phyloP scores from a whole-genome alignment of 257 asterid genomes.

The Buddleja alternifolia region DNA sequence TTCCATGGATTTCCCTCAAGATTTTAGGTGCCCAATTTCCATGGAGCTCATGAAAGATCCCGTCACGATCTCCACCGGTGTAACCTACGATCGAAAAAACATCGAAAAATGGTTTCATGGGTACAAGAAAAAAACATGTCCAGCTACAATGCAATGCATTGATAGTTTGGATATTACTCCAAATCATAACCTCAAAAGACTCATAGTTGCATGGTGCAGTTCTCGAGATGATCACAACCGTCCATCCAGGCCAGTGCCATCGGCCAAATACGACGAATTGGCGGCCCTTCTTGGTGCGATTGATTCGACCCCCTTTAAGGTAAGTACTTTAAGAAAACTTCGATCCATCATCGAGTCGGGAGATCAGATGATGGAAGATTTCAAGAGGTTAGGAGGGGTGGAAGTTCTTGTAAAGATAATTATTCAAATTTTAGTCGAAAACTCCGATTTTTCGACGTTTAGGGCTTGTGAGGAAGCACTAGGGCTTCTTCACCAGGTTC shows the following conservation, averaged over 20 bases:
- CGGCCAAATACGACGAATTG: slow-evolving; percentile 48
- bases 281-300: slow-evolving; percentile 46
- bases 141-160: slow-evolving; percentile 77
- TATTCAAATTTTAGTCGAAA: slow-evolving; percentile 55
- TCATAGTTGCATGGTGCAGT: slow-evolving; percentile 59
- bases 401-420: slow-evolving; percentile 58
- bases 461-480: slow-evolving; percentile 86
- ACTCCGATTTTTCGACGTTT: slow-evolving; percentile 55
- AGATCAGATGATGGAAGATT: slow-evolving; percentile 52
- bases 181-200: slow-evolving; percentile 72
- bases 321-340: slow-evolving; percentile 54
- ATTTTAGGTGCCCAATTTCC: slow-evolving; percentile 91
- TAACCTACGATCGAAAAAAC: slow-evolving; percentile 73
- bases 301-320: slow-evolving; percentile 79
- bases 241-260: slow-evolving; percentile 1
- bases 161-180: slow-evolving; percentile 60
- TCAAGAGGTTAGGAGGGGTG: slow-evolving; percentile 61
- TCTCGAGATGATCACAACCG: slow-evolving; percentile 17
- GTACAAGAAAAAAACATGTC: slow-evolving; percentile 75
- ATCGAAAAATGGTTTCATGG: slow-evolving; percentile 75
- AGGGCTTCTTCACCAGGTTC: slow-evolving; percentile 48
- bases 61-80: slow-evolving; percentile 81
- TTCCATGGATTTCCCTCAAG: slow-evolving; percentile 60
- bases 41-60: slow-evolving; percentile 96
- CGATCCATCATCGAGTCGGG: slow-evolving; percentile 43